These are phyloP conservation scores for Lipomyces sp. DNA, from an alignment of 805 yeast genomes.

Conservation along the genomic window DNA sequence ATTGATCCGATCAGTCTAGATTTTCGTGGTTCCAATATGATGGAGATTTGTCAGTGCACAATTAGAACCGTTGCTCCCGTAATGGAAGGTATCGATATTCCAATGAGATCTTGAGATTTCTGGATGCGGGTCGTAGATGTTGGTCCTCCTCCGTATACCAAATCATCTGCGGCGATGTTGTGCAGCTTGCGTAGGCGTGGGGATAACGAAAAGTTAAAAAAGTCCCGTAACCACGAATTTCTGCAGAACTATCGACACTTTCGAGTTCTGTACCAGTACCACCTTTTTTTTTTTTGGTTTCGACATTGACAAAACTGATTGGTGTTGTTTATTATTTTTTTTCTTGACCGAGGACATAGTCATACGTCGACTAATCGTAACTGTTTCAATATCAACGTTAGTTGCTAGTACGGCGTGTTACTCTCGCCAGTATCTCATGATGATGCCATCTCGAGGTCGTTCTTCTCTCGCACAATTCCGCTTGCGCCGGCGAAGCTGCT, in stretches of 20 bases:
- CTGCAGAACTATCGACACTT: too few species aligned
- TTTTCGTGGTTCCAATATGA: not conserved
- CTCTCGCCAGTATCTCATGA: not conserved
- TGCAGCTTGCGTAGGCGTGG: too few species aligned
- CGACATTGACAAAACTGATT: too few species aligned
- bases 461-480: not conserved
- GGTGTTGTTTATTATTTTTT: too few species aligned
- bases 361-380: too few species aligned
- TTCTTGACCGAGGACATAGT: too few species aligned
- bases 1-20: not conserved
- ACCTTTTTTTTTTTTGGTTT: too few species aligned
- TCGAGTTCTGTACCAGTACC: too few species aligned
- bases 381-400: too few species aligned
- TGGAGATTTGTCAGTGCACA: not conserved
- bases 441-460: not conserved
- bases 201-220: too few species aligned
- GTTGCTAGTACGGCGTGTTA: not conserved
- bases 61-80: not conserved
- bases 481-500: not conserved
- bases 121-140: not conserved
- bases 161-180: too few species aligned
- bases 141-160: not conserved
- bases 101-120: not conserved
- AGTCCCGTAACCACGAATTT: too few species aligned
- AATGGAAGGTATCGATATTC: not conserved